Conservation (phyloP, 2,329 filamentous ascomycete genomes). For the Colletotrichum salicis region DNA sequence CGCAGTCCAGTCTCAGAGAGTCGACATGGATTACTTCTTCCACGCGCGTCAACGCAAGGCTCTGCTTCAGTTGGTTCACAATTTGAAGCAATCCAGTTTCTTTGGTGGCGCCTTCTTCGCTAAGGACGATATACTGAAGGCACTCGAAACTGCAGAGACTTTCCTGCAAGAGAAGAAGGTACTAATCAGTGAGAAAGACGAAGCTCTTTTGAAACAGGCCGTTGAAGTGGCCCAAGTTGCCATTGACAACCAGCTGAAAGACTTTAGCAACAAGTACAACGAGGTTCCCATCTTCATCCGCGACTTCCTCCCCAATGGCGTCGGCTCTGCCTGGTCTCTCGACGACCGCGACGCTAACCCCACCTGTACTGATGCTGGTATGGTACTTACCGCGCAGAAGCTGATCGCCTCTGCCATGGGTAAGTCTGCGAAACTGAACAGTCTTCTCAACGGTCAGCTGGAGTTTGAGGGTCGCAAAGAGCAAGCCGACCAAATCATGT, state of each 20-base stretch:
- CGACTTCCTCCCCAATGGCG: constrained; percentile 69
- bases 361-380: constrained; percentile 59
- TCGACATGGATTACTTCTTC: constrained; percentile 89
- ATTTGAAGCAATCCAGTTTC: constrained; percentile 85
- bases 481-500: constrained; percentile 41
- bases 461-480: constrained; percentile 54
- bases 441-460: constrained; percentile 59
- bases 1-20: constrained; percentile 85
- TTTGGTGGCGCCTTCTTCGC: constrained; percentile 84
- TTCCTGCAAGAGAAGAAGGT: constrained; percentile 75
- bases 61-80: constrained; percentile 76
- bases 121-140: constrained; percentile 67
- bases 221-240: constrained; percentile 73
- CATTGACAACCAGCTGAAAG: constrained; percentile 70
- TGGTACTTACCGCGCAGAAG: constrained; percentile 64
- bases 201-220: constrained; percentile 68
- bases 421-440: constrained; percentile 56
- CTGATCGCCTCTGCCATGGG: constrained; percentile 58
- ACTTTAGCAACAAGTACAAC: constrained; percentile 74
- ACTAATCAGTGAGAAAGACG: constrained; percentile 69
- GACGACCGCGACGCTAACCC: constrained; percentile 60
- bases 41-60: constrained; percentile 77
- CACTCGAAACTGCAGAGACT: constrained; percentile 72
- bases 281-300: constrained; percentile 81
- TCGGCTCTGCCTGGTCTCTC: constrained; percentile 75